phyloP scores from a whole-genome alignment of 2,329 filamentous ascomycete species.

The Colletotrichum sp. region DNA sequence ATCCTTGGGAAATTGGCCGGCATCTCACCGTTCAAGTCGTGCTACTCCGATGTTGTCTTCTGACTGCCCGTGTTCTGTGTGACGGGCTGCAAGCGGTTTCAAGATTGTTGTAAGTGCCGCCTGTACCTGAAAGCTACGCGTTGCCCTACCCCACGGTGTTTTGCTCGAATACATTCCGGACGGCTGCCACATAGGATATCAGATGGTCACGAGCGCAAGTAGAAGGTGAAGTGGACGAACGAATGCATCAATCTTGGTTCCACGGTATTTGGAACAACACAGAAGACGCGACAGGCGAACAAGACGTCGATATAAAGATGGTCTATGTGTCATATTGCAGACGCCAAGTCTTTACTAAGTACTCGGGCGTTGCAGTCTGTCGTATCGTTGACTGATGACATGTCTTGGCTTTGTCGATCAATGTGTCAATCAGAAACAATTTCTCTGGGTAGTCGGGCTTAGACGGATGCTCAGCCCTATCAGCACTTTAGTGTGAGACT shows the following conservation, averaged over 20 bases:
- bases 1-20: neutral
- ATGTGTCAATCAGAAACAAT: neutral
- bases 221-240: neutral
- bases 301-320: neutral
- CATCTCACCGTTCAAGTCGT: neutral
- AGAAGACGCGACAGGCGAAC: neutral
- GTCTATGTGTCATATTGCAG: neutral
- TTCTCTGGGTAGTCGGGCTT: neutral
- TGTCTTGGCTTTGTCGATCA: neutral
- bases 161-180: neutral
- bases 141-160: neutral
- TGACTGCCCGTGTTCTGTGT: neutral
- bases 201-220: neutral
- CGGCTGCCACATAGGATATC: neutral
- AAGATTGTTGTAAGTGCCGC: neutral
- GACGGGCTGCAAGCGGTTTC: neutral
- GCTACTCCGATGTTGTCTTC: neutral
- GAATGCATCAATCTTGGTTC: neutral
- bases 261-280: neutral
- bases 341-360: neutral
- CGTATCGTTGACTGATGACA: neutral
- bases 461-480: neutral
- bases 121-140: neutral
- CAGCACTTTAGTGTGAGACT: neutral
- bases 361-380: neutral